Conservation (phyloP, 208 protist genomes). For the Leishmania amazonensis region DNA sequence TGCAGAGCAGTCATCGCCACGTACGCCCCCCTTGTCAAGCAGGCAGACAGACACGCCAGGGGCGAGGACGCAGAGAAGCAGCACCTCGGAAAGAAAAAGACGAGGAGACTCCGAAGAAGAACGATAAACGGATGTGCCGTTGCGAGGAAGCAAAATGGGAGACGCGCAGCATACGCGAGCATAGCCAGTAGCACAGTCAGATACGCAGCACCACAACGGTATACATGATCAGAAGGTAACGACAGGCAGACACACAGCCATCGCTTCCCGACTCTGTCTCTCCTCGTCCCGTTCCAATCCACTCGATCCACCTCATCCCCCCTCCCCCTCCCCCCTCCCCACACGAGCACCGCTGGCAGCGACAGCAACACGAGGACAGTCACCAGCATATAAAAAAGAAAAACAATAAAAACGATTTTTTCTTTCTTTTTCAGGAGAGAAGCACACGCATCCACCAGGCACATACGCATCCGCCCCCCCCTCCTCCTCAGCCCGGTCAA, state of each 20-base stretch:
- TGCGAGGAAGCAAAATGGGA: neutral
- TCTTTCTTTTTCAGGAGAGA: too few species aligned
- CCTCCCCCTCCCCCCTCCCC: too few species aligned
- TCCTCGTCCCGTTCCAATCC: neutral
- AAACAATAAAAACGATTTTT: neutral
- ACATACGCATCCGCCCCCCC: neutral
- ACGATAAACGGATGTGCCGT: neutral
- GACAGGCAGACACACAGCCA: neutral
- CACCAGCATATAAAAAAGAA: neutral
- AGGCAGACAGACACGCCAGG: neutral
- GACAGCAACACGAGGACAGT: neutral
- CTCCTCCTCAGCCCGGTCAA: neutral
- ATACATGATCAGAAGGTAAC: neutral
- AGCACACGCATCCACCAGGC: too few species aligned
- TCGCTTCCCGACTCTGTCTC: neutral
- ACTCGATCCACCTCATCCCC: neutral
- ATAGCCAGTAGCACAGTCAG: neutral
- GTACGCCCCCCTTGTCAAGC: neutral
- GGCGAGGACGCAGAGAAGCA: neutral
- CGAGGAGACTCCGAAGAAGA: conserved; percentile 2
- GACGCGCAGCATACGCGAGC: neutral
- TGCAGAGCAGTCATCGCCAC: neutral
- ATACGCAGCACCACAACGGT: neutral
- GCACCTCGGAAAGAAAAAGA: conserved; percentile 5
- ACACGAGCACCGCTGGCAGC: neutral